Evolutionary conservation across 352 stramenopile genomes (phyloP).

Genomic region (Lagenidium giganteum): DNA sequence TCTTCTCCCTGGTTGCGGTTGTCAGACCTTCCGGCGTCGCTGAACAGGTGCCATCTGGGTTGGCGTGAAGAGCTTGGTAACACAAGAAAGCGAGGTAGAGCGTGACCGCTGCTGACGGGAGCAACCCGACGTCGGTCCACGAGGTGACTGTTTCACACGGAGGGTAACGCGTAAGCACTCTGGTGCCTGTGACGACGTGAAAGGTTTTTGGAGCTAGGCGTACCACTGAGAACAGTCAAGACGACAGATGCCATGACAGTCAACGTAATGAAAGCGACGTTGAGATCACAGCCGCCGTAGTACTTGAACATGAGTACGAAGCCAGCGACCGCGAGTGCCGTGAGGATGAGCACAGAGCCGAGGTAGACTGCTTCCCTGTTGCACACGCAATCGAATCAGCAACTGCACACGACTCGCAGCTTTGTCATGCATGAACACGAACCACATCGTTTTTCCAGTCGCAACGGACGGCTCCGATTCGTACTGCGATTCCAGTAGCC

Average conservation of each 20-base stretch:
- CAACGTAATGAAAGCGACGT: conserved; percentile 52
- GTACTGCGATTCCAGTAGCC: conserved; percentile 34
- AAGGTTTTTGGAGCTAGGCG: no score
- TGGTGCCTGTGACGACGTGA: no score
- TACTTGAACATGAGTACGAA: conserved; percentile 51
- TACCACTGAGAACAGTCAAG: conserved; percentile 53
- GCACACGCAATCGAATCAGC: not conserved
- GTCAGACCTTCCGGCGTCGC: conserved; percentile 19
- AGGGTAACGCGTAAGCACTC: no score
- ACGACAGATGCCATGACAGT: conserved; percentile 40
- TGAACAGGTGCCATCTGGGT: conserved; percentile 51
- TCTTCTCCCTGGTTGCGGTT: conserved; percentile 24
- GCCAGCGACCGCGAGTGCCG: conserved; percentile 22
- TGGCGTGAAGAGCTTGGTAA: conserved; percentile 64
- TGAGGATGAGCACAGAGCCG: conserved; percentile 31
- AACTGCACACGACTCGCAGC: not conserved
- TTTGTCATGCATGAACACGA: no score
- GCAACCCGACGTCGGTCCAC: conserved; percentile 55
- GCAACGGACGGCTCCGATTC: no score
- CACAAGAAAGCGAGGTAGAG: conserved; percentile 66
- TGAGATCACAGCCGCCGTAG: conserved; percentile 46
- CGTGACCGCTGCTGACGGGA: conserved; percentile 47
- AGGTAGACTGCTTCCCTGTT: conserved; percentile 56
- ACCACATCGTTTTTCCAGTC: conserved; percentile 31
- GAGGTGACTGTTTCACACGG: conserved; percentile 52